These are phyloP conservation scores for Magnusiomyces tetraspermus DNA, from an alignment of 1,139 yeast species.

Conservation along the genomic window DNA sequence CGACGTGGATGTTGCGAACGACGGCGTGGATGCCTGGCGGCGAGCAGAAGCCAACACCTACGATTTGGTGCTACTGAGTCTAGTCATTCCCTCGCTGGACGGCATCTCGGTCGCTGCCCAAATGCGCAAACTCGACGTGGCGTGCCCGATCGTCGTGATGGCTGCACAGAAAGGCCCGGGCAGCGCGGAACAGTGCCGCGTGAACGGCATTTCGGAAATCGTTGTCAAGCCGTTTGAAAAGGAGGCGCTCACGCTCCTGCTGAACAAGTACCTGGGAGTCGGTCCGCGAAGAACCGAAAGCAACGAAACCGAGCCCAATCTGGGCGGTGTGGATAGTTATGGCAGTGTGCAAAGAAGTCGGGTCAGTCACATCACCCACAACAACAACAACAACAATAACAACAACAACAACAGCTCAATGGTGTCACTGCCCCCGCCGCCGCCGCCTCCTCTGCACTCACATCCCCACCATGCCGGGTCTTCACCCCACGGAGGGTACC, in stretches of 20 bases:
- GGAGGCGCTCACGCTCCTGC: constrained; percentile 65
- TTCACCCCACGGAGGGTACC: not conserved
- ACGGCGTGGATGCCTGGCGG: constrained; percentile 81
- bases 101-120: constrained; percentile 90
- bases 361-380: no score
- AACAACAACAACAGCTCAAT: not conserved
- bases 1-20: constrained; percentile 84
- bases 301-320: not conserved
- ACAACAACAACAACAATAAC: not conserved
- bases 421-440: not conserved
- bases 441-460: not conserved
- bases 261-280: constrained; percentile 27
- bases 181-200: constrained; percentile 39
- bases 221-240: constrained; percentile 88
- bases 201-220: constrained; percentile 87
- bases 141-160: constrained; percentile 89
- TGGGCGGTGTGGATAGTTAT: no score
- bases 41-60: constrained; percentile 57
- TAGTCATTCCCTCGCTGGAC: constrained; percentile 88
- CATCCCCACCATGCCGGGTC: not conserved
- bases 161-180: constrained; percentile 42
- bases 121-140: constrained; percentile 64
- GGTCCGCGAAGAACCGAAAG: not conserved
- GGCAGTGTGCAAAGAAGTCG: no score
- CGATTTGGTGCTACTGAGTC: constrained; percentile 85